These are phyloP conservation scores for Quercus glauca DNA, from an alignment of 306 rosid species.

Conservation along the genomic window DNA sequence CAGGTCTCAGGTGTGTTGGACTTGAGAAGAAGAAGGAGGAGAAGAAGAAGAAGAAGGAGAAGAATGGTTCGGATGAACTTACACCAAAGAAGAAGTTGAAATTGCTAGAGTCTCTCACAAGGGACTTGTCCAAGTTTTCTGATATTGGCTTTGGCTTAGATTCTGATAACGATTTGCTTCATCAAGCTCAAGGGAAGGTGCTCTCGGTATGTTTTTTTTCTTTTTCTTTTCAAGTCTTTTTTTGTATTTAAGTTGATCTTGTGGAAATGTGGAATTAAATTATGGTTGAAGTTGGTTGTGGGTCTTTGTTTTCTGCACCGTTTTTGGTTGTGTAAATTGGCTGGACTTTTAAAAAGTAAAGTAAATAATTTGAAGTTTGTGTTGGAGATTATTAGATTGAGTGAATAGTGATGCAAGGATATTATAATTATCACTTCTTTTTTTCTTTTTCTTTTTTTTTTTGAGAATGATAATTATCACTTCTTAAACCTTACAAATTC, in stretches of 20 bases:
- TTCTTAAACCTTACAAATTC: too few relatives aligned
- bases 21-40: conserved; percentile 23
- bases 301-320: background rate
- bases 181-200: conserved; percentile 37
- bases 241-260: too few relatives aligned
- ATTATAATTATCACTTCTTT: too few relatives aligned
- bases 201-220: conserved; percentile 35
- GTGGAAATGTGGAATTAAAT: background rate
- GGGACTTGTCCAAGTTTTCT: conserved; percentile 30
- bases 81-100: conserved; percentile 57
- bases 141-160: conserved; percentile 36
- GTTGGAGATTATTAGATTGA: background rate
- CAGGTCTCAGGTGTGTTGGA: conserved; percentile 28
- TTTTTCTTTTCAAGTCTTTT: background rate
- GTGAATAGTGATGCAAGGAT: too few relatives aligned
- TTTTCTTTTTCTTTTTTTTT: too few relatives aligned
- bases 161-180: conserved; percentile 26
- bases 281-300: background rate
- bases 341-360: too few relatives aligned
- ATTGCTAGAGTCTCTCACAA: conserved; percentile 46
- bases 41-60: conserved; percentile 32
- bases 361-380: background rate
- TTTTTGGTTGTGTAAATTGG: background rate
- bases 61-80: conserved; percentile 12
- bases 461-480: too few relatives aligned